These are phyloP conservation scores for Biscutella laevigata DNA, from an alignment of 441 rosid genomes.

Conservation along the genomic window DNA sequence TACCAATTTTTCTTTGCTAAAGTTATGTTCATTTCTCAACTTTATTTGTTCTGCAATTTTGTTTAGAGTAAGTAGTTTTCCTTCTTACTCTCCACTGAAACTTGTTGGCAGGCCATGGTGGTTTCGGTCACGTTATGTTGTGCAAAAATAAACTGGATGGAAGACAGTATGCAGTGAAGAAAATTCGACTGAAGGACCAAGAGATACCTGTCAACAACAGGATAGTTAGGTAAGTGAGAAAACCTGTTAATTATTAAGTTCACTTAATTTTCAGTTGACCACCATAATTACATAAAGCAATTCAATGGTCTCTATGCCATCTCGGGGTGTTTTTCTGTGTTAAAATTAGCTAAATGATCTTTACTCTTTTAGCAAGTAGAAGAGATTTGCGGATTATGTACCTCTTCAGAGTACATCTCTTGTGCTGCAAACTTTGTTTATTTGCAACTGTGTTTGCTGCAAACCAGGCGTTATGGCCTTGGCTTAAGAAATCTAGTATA, in stretches of 20 bases:
- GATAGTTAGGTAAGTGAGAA: conserved; percentile 57
- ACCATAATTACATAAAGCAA: neutral
- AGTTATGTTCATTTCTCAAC: neutral
- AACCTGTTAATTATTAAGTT: neutral
- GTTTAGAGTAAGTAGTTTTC: neutral
- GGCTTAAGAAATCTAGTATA: conserved; percentile 12
- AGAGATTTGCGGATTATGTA: neutral
- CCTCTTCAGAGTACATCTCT: conserved; percentile 7
- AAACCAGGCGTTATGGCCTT: conserved; percentile 10
- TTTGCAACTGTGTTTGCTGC: conserved; percentile 9
- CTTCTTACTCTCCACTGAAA: conserved; percentile 6
- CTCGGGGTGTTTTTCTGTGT: conserved; percentile 9
- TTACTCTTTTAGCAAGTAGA: neutral
- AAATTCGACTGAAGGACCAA: conserved; percentile 90
- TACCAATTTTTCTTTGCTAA: neutral
- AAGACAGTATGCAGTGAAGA: conserved; percentile 96
- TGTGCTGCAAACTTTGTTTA: conserved; percentile 6
- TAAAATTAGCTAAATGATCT: conserved; percentile 4
- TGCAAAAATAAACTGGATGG: conserved; percentile 98
- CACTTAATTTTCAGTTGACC: neutral
- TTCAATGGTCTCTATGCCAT: conserved; percentile 2
- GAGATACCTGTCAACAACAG: conserved; percentile 63
- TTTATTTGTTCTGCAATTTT: conserved; percentile 2
- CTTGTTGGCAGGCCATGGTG: conserved; percentile 76
- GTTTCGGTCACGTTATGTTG: conserved; percentile 87